Base-by-base conservation (phyloP, 257 asterid species). In the Marsdenia floribunda region DNA sequence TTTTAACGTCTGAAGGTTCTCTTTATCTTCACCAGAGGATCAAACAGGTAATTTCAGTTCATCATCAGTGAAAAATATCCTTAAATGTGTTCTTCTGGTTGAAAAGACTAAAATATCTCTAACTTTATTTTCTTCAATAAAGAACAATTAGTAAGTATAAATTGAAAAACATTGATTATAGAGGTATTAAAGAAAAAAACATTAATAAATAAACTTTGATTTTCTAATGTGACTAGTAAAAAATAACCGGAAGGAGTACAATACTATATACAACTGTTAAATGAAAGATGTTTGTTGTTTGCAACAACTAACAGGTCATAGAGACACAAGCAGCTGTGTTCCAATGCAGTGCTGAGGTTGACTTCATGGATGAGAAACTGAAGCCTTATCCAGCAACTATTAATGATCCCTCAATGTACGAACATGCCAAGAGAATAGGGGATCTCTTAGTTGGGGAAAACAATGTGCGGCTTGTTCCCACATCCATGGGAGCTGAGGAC, bases 401-500 rank as follows among this genome's bases (percentile, higher is more conserved):
- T 64, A 93, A 93, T 24, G 77, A 91, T 75, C 93, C 83, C 5
- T 35, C 67, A 0, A 68, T 89, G 80, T 93, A 91, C 33, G 83
- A 86, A 68, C 97, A 89, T 33, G 97, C 88, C 42, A 89, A 86
- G 71, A 79, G 66, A 55, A 85, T 89, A 0, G 97, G 94, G 68
- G 84, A 83, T 59, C 75, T 60, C 49, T 61, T 93, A 76, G 90
- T 93, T 0, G 97, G 98, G 71, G 80, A 85, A 76, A 5, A 77
- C 0, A 79, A 82, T 2, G 91, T 93, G 72, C 57, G 53, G 37
- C 79, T 78, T 58, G 2, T 6, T 38, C 72, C 79, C 0, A 74
- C 78, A 77, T 42, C 53, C 0, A 88, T 89, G 98, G 98, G 87
- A 52, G 92, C 98, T 0, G 98, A 93, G 84, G 97, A 93, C 77